Conservation (phyloP, 805 yeast species). For the Candida silvicultrix region DNA sequence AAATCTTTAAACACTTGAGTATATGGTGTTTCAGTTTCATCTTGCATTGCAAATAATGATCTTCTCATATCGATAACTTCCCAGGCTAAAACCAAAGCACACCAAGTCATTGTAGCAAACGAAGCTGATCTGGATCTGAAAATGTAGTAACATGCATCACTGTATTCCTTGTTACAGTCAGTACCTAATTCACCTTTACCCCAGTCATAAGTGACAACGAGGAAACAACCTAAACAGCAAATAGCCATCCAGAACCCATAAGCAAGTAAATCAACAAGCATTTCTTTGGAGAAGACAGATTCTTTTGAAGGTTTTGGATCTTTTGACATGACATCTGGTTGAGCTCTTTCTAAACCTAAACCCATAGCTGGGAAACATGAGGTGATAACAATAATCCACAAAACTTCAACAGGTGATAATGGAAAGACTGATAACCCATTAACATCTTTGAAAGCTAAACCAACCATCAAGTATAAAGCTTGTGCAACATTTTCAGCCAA, state of each 20-base stretch:
- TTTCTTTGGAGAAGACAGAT: conserved; percentile 59
- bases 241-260: conserved; percentile 74
- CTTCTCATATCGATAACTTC: conserved; percentile 69
- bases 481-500: conserved; percentile 70
- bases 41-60: conserved; percentile 67
- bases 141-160: conserved; percentile 49
- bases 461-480: conserved; percentile 62
- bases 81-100: conserved; percentile 78
- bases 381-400: conserved; percentile 75
- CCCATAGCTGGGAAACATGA: conserved; percentile 86
- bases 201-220: conserved; percentile 57
- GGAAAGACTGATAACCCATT: conserved; percentile 73
- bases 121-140: conserved; percentile 73
- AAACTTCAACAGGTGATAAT: conserved; percentile 70
- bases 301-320: conserved; percentile 54
- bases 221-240: conserved; percentile 61
- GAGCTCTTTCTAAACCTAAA: conserved; percentile 61
- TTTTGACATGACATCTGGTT: conserved; percentile 54
- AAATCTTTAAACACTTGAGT: conserved; percentile 57
- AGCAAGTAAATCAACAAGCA: conserved; percentile 59
- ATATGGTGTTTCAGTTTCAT: conserved; percentile 53
- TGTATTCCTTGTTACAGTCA: conserved; percentile 50
- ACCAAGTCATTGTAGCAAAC: conserved; percentile 82
- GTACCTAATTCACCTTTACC: conserved; percentile 62
- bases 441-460: conserved; percentile 62